Evolutionary conservation across 2,329 filamentous ascomycete species (phyloP), one percentile per base, ranked within the genome.

Genomic region (Epichloe sp.): DNA sequence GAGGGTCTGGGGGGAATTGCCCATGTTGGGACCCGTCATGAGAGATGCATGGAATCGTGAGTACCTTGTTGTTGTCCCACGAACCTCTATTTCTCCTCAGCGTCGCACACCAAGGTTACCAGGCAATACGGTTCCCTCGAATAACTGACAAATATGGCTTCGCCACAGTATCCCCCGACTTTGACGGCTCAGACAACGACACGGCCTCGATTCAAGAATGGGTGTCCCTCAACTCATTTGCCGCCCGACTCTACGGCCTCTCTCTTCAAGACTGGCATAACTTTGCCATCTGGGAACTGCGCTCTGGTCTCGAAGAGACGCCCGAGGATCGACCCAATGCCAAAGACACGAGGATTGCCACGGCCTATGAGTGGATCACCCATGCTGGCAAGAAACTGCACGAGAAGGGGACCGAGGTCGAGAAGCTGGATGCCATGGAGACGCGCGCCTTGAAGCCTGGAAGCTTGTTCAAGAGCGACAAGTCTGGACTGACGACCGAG

Each of bases 151-250:
- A 31, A 17, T 12, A 5, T 11, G 36, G 36, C 45, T 4, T 17
- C 36, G 21, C 36, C 34, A 23, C 41, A 63, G 61, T 57, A 23
- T 54, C 52, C 7, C 62, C 61, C 11, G 53, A 56, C 17, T 60
- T 59, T 49, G 53, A 63, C 42, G 56, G 53, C 49, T 56, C 56
- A 19, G 55, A 60, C 8, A 36, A 51, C n/a, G 56, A 63, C 42
- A 52, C 56, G 19, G 50, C 38, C 36, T 44, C 54, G 11, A 50
- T 61, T 34, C 21, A 53, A 3, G 52, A 60, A 47, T 68, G 63
- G 63, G 53, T 62, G 35, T 63, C 60, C 10, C 54, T 66, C 55
- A 64, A 67, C 57, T 63, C 63, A 11, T 65, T 67, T 44, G 57
- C 59, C 46, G 65, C 65, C 23, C 63, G 60, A 46, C 53, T 65